Conservation (phyloP, 1,139 yeast species). For the Kodamaea sp. region DNA sequence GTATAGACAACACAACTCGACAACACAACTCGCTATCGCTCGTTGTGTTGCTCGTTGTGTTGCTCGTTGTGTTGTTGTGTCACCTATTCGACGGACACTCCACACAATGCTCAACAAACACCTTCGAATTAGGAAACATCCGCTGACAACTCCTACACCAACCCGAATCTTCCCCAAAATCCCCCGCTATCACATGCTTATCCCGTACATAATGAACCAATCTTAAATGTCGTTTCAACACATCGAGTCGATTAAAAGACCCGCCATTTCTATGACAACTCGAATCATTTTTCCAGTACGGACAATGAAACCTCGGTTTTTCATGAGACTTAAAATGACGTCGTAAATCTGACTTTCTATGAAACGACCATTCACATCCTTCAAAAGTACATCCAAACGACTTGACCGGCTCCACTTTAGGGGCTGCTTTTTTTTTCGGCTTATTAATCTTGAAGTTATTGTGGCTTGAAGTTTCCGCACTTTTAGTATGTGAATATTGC, state of each 20-base stretch:
- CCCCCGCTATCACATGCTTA: constrained; percentile 21
- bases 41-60: too few species aligned
- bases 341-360: constrained; percentile 61
- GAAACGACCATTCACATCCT: constrained; percentile 66
- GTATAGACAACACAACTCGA: too few species aligned
- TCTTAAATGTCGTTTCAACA: constrained; percentile 62
- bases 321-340: constrained; percentile 64
- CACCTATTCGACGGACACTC: constrained; percentile 38
- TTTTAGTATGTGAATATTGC: constrained; percentile 6
- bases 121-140: constrained; percentile 53
- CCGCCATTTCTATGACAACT: constrained; percentile 75
- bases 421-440: constrained; percentile 3
- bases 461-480: constrained; percentile 1
- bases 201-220: constrained; percentile 63
- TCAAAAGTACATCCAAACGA: constrained; percentile 51
- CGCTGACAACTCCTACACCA: constrained; percentile 63
- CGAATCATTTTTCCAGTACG: constrained; percentile 63
- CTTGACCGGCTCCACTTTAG: constrained; percentile 21
- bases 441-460: constrained; percentile 6
- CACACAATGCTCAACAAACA: constrained; percentile 63
- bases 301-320: constrained; percentile 65
- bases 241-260: constrained; percentile 66
- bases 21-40: too few species aligned
- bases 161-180: constrained; percentile 46
- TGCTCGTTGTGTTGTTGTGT: too few species aligned